phyloP scores from a whole-genome alignment of 2,329 filamentous ascomycete species.

The Exophiala sp. region DNA sequence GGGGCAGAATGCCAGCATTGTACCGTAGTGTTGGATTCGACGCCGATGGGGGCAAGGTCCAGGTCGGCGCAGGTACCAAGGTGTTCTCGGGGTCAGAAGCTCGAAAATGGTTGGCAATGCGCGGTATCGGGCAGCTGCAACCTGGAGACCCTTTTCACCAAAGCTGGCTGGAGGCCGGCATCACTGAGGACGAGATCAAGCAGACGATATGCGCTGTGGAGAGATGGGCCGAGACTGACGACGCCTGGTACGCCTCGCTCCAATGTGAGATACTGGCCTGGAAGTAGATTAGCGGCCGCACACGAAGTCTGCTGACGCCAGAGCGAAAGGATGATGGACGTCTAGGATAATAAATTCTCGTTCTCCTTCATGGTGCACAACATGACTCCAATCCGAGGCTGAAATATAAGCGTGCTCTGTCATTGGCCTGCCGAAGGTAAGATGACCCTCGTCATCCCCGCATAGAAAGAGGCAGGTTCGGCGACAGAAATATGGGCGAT shows the following conservation, averaged over 20 bases:
- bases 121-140: constrained; percentile 30
- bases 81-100: constrained; percentile 31
- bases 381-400: too few relatives aligned
- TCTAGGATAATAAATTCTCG: too few relatives aligned
- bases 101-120: constrained; percentile 31
- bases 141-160: constrained; percentile 34
- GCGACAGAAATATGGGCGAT: too few relatives aligned
- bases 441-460: too few relatives aligned
- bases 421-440: too few relatives aligned
- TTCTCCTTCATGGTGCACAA: neutral
- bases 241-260: constrained; percentile 38
- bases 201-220: constrained; percentile 32
- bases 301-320: neutral
- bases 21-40: constrained; percentile 33
- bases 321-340: neutral
- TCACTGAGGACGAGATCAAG: constrained; percentile 37
- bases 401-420: too few relatives aligned
- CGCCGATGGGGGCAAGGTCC: constrained; percentile 30
- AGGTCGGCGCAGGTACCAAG: constrained; percentile 32
- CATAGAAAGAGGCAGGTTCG: too few relatives aligned
- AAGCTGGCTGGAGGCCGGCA: constrained; percentile 38
- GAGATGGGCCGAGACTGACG: constrained; percentile 37
- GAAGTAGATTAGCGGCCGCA: constrained; percentile 31
- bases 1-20: constrained; percentile 32
- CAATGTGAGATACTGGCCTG: constrained; percentile 41